Evolutionary conservation across 148 eudicot genomes (phyloP).

Genomic region (Salicornia ramosissima): DNA sequence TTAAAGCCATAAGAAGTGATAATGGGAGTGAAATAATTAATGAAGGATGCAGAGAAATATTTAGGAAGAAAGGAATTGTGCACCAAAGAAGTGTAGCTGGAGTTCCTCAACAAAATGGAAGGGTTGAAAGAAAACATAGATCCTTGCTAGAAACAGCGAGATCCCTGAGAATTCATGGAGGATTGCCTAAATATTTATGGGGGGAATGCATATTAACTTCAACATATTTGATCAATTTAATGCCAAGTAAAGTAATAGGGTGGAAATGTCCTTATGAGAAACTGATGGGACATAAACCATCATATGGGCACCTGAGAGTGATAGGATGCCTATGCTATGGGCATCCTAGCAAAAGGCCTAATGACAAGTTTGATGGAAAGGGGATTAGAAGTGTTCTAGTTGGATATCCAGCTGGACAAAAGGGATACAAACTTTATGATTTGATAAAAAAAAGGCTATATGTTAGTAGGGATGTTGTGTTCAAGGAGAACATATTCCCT

Average conservation of each 20-base stretch:
- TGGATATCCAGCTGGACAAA: neutral
- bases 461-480: too few species aligned
- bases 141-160: neutral
- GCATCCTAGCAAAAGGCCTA: neutral
- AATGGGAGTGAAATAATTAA: neutral
- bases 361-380: neutral
- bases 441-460: too few species aligned
- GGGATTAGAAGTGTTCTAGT: neutral
- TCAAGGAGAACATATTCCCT: too few species aligned
- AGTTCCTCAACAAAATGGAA: constrained; percentile 10
- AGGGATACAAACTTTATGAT: constrained; percentile 1
- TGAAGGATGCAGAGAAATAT: neutral
- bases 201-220: neutral
- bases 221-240: neutral
- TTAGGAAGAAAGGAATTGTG: neutral
- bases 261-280: neutral
- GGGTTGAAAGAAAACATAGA: constrained; percentile 4
- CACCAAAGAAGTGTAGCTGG: constrained; percentile 5
- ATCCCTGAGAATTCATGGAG: neutral
- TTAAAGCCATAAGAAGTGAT: neutral
- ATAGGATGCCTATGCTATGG: neutral
- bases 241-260: neutral
- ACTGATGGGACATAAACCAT: neutral
- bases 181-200: neutral
- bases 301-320: neutral